Evolutionary conservation across 139 green algal species (phyloP).

Genomic region (Micractinium conductrix): DNA sequence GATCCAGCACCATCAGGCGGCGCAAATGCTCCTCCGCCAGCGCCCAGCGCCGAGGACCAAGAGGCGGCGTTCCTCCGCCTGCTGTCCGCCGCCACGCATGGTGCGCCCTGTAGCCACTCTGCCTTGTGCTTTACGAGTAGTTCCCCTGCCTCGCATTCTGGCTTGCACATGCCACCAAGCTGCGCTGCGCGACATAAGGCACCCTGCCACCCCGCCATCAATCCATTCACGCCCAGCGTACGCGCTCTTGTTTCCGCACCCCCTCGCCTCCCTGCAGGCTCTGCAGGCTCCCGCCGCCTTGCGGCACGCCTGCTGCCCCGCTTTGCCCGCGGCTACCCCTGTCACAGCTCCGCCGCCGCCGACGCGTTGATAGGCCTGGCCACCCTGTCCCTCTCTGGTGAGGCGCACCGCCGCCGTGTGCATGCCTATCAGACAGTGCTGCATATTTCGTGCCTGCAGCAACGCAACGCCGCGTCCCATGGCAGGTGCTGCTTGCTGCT

Average conservation of each 20-base stretch:
- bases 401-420: background rate
- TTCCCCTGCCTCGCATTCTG: no score
- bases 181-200: no score
- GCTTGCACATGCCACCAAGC: no score
- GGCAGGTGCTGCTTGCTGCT: no score
- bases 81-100: conserved; percentile 14
- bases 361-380: conserved; percentile 36
- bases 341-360: conserved; percentile 25
- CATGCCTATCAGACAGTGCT: no score
- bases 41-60: background rate
- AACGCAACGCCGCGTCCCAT: no score
- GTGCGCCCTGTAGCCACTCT: conserved; percentile 27
- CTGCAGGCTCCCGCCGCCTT: conserved; percentile 36
- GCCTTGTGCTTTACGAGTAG: no score
- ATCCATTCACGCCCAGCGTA: no score
- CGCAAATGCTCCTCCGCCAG: background rate
- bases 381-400: conserved; percentile 10
- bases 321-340: conserved; percentile 54
- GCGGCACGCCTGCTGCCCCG: conserved; percentile 58
- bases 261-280: conserved; percentile 20
- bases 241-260: background rate
- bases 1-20: background rate
- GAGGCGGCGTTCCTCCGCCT: conserved; percentile 13
- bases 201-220: no score
- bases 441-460: no score